Conservation (phyloP, 345 rosid species). For the Ceriops zippeliana region DNA sequence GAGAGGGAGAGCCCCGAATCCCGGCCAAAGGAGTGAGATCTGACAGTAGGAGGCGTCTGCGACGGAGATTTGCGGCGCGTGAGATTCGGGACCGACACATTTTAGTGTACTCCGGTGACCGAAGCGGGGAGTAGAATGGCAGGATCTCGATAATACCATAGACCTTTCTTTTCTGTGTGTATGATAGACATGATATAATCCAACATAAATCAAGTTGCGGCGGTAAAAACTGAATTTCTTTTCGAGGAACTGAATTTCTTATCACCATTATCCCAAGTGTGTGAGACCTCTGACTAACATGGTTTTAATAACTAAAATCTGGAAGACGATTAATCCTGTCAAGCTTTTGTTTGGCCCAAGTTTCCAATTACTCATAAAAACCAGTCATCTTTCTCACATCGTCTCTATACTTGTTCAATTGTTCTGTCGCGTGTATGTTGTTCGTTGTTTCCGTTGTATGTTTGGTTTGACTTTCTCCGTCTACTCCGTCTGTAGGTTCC, state of each 20-base stretch:
- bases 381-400: too few relatives aligned
- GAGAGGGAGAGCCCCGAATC: background rate
- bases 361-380: too few relatives aligned
- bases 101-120: slow-evolving; percentile 12
- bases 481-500: background rate
- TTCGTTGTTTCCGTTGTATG: background rate
- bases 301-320: background rate
- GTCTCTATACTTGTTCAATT: too few relatives aligned
- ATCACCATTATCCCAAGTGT: too few relatives aligned
- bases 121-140: background rate
- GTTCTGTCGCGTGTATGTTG: too few relatives aligned
- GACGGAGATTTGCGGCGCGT: background rate
- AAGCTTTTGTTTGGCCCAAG: too few relatives aligned
- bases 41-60: background rate
- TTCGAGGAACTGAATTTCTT: background rate
- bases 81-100: background rate
- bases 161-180: background rate
- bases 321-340: too few relatives aligned
- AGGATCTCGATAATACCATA: background rate
- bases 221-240: too few relatives aligned
- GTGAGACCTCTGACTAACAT: background rate
- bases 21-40: background rate
- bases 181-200: background rate
- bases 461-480: slow-evolving; percentile 7
- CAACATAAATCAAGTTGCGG: slow-evolving; percentile 1